phyloP scores from a whole-genome alignment of 208 protist genomes.

The Leishmania gerbilli region DNA sequence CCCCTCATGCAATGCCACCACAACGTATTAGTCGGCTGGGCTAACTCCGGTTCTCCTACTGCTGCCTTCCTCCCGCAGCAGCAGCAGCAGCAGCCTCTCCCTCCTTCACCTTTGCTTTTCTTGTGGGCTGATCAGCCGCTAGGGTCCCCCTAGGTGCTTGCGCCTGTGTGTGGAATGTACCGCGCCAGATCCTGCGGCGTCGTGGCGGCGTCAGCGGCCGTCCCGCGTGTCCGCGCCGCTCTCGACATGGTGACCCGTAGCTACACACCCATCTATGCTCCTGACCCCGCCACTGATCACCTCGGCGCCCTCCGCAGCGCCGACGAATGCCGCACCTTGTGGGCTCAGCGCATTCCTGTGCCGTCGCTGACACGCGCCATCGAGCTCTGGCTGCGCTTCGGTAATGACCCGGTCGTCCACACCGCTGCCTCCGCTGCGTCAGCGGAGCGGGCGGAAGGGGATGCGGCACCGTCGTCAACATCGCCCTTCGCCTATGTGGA shows the following conservation, averaged over 20 bases:
- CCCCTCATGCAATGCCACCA: not conserved
- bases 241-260: conserved; percentile 23
- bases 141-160: not conserved
- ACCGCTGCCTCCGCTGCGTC: conserved; percentile 26
- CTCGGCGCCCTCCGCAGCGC: conserved; percentile 39
- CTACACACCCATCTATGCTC: conserved; percentile 83
- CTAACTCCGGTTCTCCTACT: not conserved
- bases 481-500: conserved; percentile 85
- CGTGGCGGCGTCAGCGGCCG: conserved; percentile 4
- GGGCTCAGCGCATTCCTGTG: conserved; percentile 47
- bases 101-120: not conserved
- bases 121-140: not conserved
- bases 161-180: conserved; percentile 8
- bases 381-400: conserved; percentile 81
- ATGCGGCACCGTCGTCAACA: not conserved
- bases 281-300: conserved; percentile 45
- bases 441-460: not conserved
- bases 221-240: not conserved
- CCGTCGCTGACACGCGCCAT: conserved; percentile 42
- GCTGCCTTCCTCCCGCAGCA: not conserved
- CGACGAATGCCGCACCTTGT: conserved; percentile 73
- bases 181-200: conserved; percentile 7
- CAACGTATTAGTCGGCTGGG: not conserved
- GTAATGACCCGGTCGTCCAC: conserved; percentile 88
- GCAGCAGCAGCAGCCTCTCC: not conserved